These are phyloP conservation scores for Cryptosporidium sp. DNA, from an alignment of 169 alveolate genomes.

Conservation along the genomic window DNA sequence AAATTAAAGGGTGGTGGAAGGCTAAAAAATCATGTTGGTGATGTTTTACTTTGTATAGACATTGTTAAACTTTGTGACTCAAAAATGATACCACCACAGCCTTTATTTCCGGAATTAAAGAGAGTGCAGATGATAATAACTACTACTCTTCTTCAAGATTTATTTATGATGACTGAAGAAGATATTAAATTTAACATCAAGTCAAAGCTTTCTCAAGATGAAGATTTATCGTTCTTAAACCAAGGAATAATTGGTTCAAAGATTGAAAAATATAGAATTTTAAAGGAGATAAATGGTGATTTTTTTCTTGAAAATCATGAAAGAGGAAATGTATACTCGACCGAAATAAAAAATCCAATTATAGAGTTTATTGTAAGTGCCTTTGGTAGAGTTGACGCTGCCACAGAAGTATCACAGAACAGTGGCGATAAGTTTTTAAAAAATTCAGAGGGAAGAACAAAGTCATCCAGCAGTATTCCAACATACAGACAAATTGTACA, in stretches of 20 bases:
- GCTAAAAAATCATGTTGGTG: conserved; percentile 80
- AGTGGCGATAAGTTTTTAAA: not conserved
- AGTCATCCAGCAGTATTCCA: conserved; percentile 19
- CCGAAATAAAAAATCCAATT: conserved; percentile 50
- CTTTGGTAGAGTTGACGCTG: conserved; percentile 68
- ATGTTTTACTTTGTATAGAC: conserved; percentile 85
- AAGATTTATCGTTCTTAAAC: conserved; percentile 19
- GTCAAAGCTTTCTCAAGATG: conserved; percentile 12
- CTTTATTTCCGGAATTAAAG: conserved; percentile 86
- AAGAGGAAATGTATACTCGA: conserved; percentile 37
- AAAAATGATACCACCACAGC: conserved; percentile 84
- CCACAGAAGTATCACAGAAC: not conserved
- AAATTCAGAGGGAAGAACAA: not conserved
- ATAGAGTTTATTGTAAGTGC: conserved; percentile 51
- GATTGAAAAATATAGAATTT: conserved; percentile 40
- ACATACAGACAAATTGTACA: conserved; percentile 23
- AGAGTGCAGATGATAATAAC: conserved; percentile 74
- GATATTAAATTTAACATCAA: conserved; percentile 18
- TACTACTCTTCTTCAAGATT: conserved; percentile 60
- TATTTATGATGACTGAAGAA: conserved; percentile 59
- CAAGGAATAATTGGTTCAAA: conserved; percentile 69
- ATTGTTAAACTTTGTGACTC: conserved; percentile 86
- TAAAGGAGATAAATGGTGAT: conserved; percentile 17
- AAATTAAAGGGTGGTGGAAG: conserved; percentile 85
- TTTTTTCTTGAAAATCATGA: conserved; percentile 61